A percentile compares a stretch with the other conserved stretches of the same genome.
Evolutionary conservation across 805 yeast genomes (phyloP).

Genomic region (Kodamaea restingae): DNA sequence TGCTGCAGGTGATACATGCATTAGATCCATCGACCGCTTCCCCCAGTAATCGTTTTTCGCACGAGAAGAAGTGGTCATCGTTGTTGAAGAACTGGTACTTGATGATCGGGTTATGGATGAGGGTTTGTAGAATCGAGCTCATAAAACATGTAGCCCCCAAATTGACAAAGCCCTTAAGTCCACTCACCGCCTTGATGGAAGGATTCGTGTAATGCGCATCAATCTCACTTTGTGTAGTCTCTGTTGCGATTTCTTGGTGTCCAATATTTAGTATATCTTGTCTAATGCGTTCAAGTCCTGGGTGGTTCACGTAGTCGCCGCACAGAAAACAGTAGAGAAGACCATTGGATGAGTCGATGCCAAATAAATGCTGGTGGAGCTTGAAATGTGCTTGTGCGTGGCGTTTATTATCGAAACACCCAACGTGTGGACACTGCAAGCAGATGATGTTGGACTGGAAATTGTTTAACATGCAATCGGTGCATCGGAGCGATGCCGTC

Average conservation of each 20-base stretch:
- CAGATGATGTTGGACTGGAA: conserved; percentile 55
- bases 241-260: too few relatives aligned
- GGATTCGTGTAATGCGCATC: conserved; percentile 32
- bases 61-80: conserved; percentile 61
- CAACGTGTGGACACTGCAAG: conserved; percentile 72
- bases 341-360: conserved; percentile 64
- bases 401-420: conserved; percentile 50
- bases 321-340: conserved; percentile 78
- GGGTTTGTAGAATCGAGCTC: conserved; percentile 85
- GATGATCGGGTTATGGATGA: conserved; percentile 86
- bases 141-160: conserved; percentile 98
- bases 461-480: conserved; percentile 42
- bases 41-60: conserved; percentile 29
- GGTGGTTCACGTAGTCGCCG: conserved; percentile 63
- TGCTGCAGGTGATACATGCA: conserved; percentile 78
- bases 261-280: conserved; percentile 14
- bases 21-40: conserved; percentile 25
- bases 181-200: conserved; percentile 57
- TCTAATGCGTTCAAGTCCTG: conserved; percentile 52
- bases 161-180: conserved; percentile 83
- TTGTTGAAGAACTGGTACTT: conserved; percentile 67
- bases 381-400: conserved; percentile 34
- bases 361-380: conserved; percentile 33
- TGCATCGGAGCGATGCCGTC: conserved; percentile 45
- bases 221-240: background rate